These are phyloP conservation scores for Perilla frutescens DNA, from an alignment of 257 asterid species.

Conservation along the genomic window DNA sequence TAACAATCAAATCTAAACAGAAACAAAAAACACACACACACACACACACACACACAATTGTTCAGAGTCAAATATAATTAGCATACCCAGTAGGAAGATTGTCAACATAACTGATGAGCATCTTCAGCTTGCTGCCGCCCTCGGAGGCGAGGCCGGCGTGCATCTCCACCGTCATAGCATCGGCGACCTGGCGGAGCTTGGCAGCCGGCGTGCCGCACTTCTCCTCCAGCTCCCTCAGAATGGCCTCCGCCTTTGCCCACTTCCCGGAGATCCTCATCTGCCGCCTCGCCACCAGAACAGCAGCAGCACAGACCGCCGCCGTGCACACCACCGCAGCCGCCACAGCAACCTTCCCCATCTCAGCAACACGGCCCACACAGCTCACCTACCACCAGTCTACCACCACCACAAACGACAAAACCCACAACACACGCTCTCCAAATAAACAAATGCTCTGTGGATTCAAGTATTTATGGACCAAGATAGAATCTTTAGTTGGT, in stretches of 20 bases:
- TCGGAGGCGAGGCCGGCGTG: slow-evolving; percentile 93
- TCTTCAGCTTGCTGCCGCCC: slow-evolving; percentile 88
- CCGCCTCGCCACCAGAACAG: slow-evolving; percentile 58
- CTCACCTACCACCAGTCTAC: slow-evolving; percentile 8
- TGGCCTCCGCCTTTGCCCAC: slow-evolving; percentile 68
- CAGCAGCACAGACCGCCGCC: slow-evolving; percentile 70
- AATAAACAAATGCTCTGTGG: slow-evolving; percentile 6
- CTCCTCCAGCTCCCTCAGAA: slow-evolving; percentile 76
- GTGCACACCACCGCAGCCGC: slow-evolving; percentile 76
- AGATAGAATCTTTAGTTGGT: slow-evolving; percentile 35
- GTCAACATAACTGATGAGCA: slow-evolving; percentile 85
- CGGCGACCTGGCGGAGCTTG: slow-evolving; percentile 82
- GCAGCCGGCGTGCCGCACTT: slow-evolving; percentile 67
- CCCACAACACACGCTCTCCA: slow-evolving; percentile 14
- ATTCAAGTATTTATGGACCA: slow-evolving; percentile 20
- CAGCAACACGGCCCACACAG: background rate
- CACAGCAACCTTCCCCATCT: slow-evolving; percentile 77
- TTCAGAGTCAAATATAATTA: background rate
- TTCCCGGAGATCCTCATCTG: slow-evolving; percentile 61
- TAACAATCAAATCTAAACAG: slow-evolving; percentile 5
- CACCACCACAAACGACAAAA: background rate
- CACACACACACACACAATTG: too few species aligned
- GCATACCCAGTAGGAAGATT: slow-evolving; percentile 86
- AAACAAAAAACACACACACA: slow-evolving; percentile 20
- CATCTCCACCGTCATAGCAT: slow-evolving; percentile 91